A percentile compares a stretch with the other conserved stretches of the same genome.
phyloP scores from a whole-genome alignment of 2,329 filamentous ascomycete genomes.

The Hymenoscyphus infarciens region DNA sequence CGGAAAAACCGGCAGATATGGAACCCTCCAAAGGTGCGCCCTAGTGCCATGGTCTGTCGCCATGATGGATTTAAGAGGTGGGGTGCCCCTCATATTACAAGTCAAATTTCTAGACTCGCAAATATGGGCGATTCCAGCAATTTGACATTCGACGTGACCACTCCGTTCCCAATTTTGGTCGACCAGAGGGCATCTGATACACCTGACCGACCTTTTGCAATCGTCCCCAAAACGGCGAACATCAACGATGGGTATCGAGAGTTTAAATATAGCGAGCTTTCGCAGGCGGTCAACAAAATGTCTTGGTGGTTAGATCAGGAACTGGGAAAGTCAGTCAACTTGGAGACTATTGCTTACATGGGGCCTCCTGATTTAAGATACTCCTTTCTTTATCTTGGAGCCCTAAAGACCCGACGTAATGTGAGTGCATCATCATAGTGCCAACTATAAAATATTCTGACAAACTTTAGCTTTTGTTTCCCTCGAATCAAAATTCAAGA shows the following conservation, averaged over 20 bases:
- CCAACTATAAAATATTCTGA: background rate
- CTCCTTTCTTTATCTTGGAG: background rate
- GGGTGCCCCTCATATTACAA: background rate
- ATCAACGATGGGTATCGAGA: conserved; percentile 8
- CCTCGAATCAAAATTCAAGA: conserved; percentile 7
- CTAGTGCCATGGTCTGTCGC: background rate
- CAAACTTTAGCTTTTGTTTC: conserved; percentile 5
- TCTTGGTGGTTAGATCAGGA: conserved; percentile 8
- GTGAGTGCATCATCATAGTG: background rate
- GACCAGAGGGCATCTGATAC: background rate
- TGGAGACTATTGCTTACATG: conserved; percentile 7
- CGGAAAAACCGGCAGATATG: background rate
- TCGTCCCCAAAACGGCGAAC: background rate
- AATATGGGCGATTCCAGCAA: background rate
- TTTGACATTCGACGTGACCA: background rate
- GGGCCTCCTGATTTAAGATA: conserved; percentile 8
- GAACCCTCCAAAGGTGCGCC: background rate
- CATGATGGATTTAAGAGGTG: background rate
- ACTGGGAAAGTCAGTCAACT: background rate
- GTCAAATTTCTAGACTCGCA: background rate
- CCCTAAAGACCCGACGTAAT: background rate
- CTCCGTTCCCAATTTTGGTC: background rate
- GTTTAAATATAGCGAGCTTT: conserved; percentile 7
- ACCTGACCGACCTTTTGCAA: conserved; percentile 4
- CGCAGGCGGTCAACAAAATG: conserved; percentile 7